Base-by-base conservation (phyloP, 1,139 yeast species). In the Arxiozyma slooffiae region DNA sequence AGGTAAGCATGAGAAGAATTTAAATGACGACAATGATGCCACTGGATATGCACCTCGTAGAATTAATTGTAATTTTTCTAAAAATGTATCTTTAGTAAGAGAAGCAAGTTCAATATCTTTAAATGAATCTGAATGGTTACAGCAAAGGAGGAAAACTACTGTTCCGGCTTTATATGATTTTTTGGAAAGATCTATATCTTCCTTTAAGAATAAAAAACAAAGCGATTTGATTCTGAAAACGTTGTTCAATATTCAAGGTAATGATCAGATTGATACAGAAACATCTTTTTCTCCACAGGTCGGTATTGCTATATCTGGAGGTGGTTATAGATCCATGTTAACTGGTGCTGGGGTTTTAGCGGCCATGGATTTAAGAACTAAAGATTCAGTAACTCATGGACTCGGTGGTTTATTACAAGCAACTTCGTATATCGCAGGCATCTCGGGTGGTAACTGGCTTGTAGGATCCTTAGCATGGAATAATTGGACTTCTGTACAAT, bases 291-390 rank as follows among this genome's bases (percentile, higher is more conserved):
- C 48, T 45, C 66, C 66, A 42, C 60, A 58, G 46, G 73, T 87
- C 49, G 96, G 83, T 3, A 62, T 88, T 17, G 89, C 95, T 3
- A 84, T 86, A 62, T 81, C 92, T 5, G 97, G 97, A 39, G 97
- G 97, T 60, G 95, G 96, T 3, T 88, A 86, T 68, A 76, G 97
- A 52, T 95, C 96, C 46, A 86, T 88, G 96, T 70, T 89, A 41
- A 70, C 75, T 50, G 96, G 96, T 17, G 96, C 95, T 1, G 97
- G 97, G 41, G 81, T 82, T 64, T 68, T 88, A 41, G 73, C 90
- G n/a, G 96, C 92, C 0, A 68, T 87, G 53, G 97, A 89, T 64
- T 76, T 78, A 59, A 74, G 96, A 60, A 83, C 94, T 5, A 68
- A 66, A 3, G 80, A 79, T 47, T 73, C 81, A 14, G 71, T 71